Evolutionary conservation across 305 asterid genomes (phyloP), one percentile per base, ranked within the genome.

Genomic region (Solanum hybrid): DNA sequence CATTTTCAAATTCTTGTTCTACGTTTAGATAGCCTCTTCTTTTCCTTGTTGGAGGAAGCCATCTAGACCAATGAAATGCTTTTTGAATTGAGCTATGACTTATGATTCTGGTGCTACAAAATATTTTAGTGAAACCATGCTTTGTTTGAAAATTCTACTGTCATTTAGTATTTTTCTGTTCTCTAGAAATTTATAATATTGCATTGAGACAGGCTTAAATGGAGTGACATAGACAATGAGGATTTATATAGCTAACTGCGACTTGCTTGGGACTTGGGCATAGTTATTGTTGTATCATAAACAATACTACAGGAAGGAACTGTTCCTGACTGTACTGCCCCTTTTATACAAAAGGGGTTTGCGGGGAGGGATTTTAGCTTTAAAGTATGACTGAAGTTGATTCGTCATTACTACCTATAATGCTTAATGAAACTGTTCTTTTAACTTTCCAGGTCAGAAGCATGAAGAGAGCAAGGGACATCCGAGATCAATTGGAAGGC

Each of bases 391-490:
- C 27, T 84, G 11, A 45, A 29, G 75, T 45, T 29, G 87, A 51
- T 84, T 45, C 88, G 6, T 84, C 75, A 29, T 83, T 83, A 70
- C 34, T 45, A 83, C 87, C 37, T 83, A 29, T 83, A 83, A 83
- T 83, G 87, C 57, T 3, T 29, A 29, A 45, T 83, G 73, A 83
- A 27, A 83, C 86, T 9, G 29, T 20, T 31, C 78, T 39, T 88
- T 79, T 29, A 57, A 80, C 88, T 51, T 80, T 92, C 81, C 88
- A 97, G 98, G 98, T 96, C 75, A 94, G 98, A 91, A 95, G 98
- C 92, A 95, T 97, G 98, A 96, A 95, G 92, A 93, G 98, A 92
- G 99, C 98, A 65, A 94, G 99, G 91, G 98, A 97, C 91, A 97
- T 97, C 34, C 95, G 98, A 86, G 99, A 96, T 93, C 99, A 97